phyloP scores from a whole-genome alignment of 768 basidiomycete genomes.

The Favolaschia claudopus region DNA sequence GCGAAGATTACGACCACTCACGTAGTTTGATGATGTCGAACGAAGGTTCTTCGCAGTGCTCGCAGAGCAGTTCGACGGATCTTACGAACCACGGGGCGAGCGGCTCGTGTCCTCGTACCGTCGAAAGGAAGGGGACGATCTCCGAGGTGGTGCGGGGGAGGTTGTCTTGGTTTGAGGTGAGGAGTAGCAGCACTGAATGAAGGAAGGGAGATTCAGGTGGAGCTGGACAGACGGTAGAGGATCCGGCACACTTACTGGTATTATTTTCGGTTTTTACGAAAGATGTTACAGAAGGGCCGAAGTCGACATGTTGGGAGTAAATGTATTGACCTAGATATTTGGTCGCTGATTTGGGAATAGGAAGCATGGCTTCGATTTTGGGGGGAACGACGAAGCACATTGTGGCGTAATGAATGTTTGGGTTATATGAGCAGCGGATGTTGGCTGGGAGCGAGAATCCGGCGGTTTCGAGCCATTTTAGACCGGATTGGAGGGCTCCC shows the following conservation, averaged over 20 bases:
- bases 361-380: conserved; percentile 2
- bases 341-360: neutral
- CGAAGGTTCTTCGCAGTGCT: neutral
- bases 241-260: conserved; percentile 3
- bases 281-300: conserved; percentile 1
- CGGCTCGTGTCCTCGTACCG: neutral
- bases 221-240: no score
- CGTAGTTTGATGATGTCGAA: neutral
- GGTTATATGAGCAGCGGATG: conserved; percentile 2
- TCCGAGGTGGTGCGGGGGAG: neutral
- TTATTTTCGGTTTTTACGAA: neutral
- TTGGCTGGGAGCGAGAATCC: conserved; percentile 2
- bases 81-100: neutral
- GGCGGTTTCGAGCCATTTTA: neutral
- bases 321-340: conserved; percentile 1
- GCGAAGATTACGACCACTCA: neutral
- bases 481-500: conserved; percentile 2
- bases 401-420: conserved; percentile 6
- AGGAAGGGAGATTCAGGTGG: no score
- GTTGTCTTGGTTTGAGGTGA: neutral
- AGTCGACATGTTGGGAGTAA: conserved; percentile 4
- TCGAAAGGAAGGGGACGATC: neutral
- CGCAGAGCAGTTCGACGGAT: neutral
- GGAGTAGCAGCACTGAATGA: neutral
- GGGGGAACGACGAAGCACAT: neutral